Conservation (phyloP, 352 stramenopile species). For the Phytophthora meadii region DNA sequence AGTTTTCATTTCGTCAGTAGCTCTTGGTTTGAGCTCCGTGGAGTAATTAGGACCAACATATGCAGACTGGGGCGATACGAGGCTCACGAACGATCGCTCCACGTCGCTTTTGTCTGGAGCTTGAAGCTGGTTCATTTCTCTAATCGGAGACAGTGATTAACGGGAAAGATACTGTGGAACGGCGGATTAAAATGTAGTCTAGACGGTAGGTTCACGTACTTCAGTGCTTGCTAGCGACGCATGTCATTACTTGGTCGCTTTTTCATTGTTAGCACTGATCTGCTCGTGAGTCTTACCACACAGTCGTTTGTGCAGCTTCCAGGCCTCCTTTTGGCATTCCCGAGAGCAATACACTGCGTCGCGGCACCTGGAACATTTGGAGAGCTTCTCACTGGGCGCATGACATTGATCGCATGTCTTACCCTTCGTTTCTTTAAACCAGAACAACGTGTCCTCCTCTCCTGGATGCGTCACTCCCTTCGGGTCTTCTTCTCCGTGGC, state of each 20-base stretch:
- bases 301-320: conserved; percentile 81
- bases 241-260: conserved; percentile 13
- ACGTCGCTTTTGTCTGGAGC: conserved; percentile 3
- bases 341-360: conserved; percentile 83
- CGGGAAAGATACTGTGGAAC: not conserved
- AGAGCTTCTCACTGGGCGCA: conserved; percentile 55
- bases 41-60: not conserved
- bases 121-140: not conserved
- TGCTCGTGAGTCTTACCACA: conserved; percentile 67
- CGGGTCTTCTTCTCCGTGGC: conserved; percentile 42
- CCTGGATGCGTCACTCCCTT: conserved; percentile 52
- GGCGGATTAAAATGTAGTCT: not conserved
- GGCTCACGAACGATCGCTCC: conserved; percentile 4
- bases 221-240: not conserved
- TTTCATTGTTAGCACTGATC: conserved; percentile 41
- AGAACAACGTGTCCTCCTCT: conserved; percentile 72
- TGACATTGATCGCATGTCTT: conserved; percentile 80
- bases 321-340: conserved; percentile 81
- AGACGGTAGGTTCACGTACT: conserved; percentile 3
- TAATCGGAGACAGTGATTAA: not conserved
- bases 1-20: conserved; percentile 39
- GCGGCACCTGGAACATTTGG: conserved; percentile 67
- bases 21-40: conserved; percentile 14
- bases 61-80: not conserved
- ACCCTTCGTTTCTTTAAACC: conserved; percentile 61